phyloP scores from a whole-genome alignment of 2,329 filamentous ascomycete genomes.

The Colletotrichum ledebouriae region DNA sequence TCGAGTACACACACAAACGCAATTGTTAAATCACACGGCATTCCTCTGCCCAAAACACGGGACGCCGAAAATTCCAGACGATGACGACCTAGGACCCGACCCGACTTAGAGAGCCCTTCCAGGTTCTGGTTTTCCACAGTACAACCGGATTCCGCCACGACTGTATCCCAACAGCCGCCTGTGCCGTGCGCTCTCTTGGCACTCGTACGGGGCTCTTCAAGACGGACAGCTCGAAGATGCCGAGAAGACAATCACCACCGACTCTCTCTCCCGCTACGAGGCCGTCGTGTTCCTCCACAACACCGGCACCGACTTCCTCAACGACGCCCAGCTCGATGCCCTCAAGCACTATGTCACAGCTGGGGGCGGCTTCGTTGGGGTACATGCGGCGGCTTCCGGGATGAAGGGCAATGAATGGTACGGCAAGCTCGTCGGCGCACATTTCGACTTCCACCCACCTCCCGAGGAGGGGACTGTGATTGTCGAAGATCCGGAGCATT shows the following conservation, averaged over 20 bases:
- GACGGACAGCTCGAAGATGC: constrained; percentile 53
- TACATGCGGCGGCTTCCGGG: constrained; percentile 56
- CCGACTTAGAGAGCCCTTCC: constrained; percentile 40
- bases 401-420: constrained; percentile 54
- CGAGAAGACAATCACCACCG: constrained; percentile 48
- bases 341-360: constrained; percentile 51
- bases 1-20: too few species aligned
- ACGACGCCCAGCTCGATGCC: constrained; percentile 49
- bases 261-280: constrained; percentile 50
- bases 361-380: constrained; percentile 56
- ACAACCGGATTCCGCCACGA: constrained; percentile 55
- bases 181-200: constrained; percentile 50
- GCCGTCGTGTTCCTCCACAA: constrained; percentile 56
- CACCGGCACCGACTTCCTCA: constrained; percentile 54
- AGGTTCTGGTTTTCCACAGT: constrained; percentile 56
- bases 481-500: constrained; percentile 49
- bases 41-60: too few species aligned
- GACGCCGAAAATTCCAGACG: background rate
- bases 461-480: constrained; percentile 52
- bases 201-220: constrained; percentile 46
- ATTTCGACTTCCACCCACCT: constrained; percentile 55
- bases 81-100: background rate
- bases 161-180: constrained; percentile 55
- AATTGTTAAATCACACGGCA: too few species aligned
- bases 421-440: constrained; percentile 53